Evolutionary conservation across 768 basidiomycete genomes (phyloP).

Genomic region (Agrocybe praecox): DNA sequence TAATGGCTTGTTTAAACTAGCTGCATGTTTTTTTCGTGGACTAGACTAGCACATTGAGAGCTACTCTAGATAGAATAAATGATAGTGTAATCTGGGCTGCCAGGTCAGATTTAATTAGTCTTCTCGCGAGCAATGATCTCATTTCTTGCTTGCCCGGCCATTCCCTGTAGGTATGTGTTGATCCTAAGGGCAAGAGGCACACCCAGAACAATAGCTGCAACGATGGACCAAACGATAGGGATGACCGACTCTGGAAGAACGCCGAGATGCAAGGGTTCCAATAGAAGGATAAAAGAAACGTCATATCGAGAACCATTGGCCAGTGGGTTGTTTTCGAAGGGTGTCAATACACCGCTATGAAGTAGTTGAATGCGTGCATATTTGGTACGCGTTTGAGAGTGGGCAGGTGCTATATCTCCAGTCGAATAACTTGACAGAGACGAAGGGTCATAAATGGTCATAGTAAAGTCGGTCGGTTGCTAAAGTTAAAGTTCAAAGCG

Average conservation of each 20-base stretch:
- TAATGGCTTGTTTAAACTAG: not conserved
- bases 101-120: not conserved
- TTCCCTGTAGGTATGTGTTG: slow-evolving; percentile 23
- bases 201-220: slow-evolving; percentile 25
- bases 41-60: no score
- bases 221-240: slow-evolving; percentile 33
- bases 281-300: slow-evolving; percentile 52
- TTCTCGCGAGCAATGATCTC: not conserved
- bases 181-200: slow-evolving; percentile 24
- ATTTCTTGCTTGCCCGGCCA: slow-evolving; percentile 23
- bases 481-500: slow-evolving; percentile 3
- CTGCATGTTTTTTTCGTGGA: not conserved
- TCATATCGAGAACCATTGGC: slow-evolving; percentile 21
- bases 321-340: slow-evolving; percentile 20
- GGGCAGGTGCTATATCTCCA: not conserved
- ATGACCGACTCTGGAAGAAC: slow-evolving; percentile 58
- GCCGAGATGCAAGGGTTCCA: slow-evolving; percentile 66
- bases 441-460: slow-evolving; percentile 32
- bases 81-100: not conserved
- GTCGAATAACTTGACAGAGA: slow-evolving; percentile 21
- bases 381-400: slow-evolving; percentile 36
- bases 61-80: not conserved
- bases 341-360: slow-evolving; percentile 53
- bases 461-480: slow-evolving; percentile 29
- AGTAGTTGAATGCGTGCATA: slow-evolving; percentile 63